Percentiles rank a stretch among this genome's conserved stretches.
These are phyloP conservation scores for Coffea canephora DNA, from an alignment of 257 asterid species.

Conservation along the genomic window DNA sequence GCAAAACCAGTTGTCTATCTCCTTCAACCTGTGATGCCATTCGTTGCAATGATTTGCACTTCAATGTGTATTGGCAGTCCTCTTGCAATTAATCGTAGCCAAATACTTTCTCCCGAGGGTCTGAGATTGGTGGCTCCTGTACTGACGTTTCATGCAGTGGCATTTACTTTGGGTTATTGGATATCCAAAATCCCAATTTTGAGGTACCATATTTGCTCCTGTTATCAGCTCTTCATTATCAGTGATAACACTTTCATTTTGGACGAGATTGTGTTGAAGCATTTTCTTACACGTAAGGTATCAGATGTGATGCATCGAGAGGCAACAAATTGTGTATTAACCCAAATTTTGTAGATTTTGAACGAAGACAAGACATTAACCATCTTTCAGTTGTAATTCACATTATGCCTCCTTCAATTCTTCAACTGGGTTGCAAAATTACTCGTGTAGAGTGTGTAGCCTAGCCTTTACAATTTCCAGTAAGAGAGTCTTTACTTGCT, in stretches of 20 bases:
- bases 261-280: neutral
- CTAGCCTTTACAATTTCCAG: neutral
- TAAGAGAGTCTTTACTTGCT: neutral
- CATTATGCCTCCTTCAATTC: neutral
- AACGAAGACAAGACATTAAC: neutral
- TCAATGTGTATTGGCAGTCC: constrained; percentile 98
- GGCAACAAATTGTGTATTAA: neutral
- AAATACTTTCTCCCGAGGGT: constrained; percentile 83
- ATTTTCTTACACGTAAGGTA: neutral
- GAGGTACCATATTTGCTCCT: constrained; percentile 45
- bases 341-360: neutral
- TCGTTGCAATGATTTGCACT: constrained; percentile 91
- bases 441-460: neutral
- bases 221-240: neutral
- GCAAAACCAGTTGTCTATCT: constrained; percentile 84
- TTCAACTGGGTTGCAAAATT: neutral
- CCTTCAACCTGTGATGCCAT: constrained; percentile 91
- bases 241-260: neutral
- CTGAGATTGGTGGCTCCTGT: constrained; percentile 77
- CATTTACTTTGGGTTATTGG: constrained; percentile 93
- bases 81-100: constrained; percentile 81
- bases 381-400: neutral
- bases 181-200: constrained; percentile 61
- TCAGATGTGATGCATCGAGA: neutral
- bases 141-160: constrained; percentile 69